These are phyloP conservation scores for Exophiala phaeomuriformis DNA, from an alignment of 2,329 filamentous ascomycete genomes.

Conservation along the genomic window DNA sequence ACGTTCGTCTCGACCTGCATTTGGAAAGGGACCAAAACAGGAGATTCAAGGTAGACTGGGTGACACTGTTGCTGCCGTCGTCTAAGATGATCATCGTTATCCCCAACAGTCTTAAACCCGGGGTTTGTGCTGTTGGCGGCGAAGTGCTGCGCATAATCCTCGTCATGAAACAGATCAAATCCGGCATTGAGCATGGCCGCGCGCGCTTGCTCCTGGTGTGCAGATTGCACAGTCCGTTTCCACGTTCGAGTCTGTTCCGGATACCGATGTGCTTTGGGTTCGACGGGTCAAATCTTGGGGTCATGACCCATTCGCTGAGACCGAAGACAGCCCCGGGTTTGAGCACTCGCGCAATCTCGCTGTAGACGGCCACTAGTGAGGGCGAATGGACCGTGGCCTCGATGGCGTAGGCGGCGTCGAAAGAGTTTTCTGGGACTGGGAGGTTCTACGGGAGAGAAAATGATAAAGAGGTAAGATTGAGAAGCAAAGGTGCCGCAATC, in stretches of 20 bases:
- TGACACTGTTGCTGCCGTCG: neutral
- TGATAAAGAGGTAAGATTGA: neutral
- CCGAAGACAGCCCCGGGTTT: slow-evolving; percentile 29
- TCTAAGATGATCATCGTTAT: neutral
- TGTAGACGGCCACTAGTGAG: slow-evolving; percentile 27
- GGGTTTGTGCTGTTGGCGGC: neutral
- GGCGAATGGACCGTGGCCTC: slow-evolving; percentile 31
- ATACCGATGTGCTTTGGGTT: slow-evolving; percentile 26
- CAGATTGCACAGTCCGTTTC: slow-evolving; percentile 29
- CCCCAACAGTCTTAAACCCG: neutral
- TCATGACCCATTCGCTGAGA: slow-evolving; percentile 31
- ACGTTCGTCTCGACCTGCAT: too few relatives aligned
- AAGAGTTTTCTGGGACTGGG: slow-evolving; percentile 27
- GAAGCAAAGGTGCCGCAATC: neutral
- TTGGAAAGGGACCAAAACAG: neutral
- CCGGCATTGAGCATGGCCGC: slow-evolving; percentile 26
- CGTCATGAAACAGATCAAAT: slow-evolving; percentile 27
- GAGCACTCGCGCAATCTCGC: slow-evolving; percentile 28
- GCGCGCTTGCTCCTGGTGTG: slow-evolving; percentile 22
- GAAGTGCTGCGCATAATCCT: slow-evolving; percentile 27
- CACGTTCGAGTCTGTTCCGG: slow-evolving; percentile 29
- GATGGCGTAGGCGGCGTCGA: slow-evolving; percentile 31
- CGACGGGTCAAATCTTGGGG: slow-evolving; percentile 26
- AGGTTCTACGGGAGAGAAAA: slow-evolving; percentile 10
- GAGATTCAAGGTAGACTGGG: neutral